A percentile compares a stretch with the other conserved stretches of the same genome.
These are phyloP conservation scores for Castanea mollissima DNA, from an alignment of 306 rosid genomes.

Conservation along the genomic window DNA sequence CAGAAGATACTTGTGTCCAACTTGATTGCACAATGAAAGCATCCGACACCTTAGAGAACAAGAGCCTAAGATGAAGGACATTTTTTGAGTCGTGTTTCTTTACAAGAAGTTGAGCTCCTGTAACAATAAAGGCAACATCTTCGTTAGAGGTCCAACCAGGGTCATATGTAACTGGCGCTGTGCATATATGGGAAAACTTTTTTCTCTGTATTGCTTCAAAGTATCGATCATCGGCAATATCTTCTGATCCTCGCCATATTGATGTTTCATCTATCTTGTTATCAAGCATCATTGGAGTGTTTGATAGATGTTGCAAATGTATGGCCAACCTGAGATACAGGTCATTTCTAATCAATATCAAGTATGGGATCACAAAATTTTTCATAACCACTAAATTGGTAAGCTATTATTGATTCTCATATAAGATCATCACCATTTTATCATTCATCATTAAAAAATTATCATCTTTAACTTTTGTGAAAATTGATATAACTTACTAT, in stretches of 20 bases:
- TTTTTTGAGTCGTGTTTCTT: constrained; percentile 52
- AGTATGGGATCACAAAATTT: too few species aligned
- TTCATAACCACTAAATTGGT: too few species aligned
- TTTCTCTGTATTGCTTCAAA: constrained; percentile 56
- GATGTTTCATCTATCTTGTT: constrained; percentile 44
- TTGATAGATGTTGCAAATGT: constrained; percentile 76
- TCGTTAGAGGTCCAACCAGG: constrained; percentile 46
- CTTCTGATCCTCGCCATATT: constrained; percentile 65
- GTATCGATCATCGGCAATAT: constrained; percentile 45
- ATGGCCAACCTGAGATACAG: constrained; percentile 59
- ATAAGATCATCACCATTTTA: too few species aligned
- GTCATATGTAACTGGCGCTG: constrained; percentile 62
- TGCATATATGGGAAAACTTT: constrained; percentile 68
- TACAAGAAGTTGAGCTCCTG: constrained; percentile 82
- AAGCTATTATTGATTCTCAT: too few species aligned
- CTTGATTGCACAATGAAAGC: constrained; percentile 45
- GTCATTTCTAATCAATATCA: background rate
- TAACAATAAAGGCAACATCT: constrained; percentile 53
- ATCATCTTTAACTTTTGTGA: too few species aligned
- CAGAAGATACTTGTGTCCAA: constrained; percentile 55
- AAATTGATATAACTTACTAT: too few species aligned
- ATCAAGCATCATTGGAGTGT: constrained; percentile 50
- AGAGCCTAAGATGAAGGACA: constrained; percentile 68
- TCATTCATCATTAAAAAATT: too few species aligned
- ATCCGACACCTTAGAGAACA: constrained; percentile 61